Base-by-base conservation (phyloP, 805 yeast genomes). In the Lipomyces oligophaga region DNA sequence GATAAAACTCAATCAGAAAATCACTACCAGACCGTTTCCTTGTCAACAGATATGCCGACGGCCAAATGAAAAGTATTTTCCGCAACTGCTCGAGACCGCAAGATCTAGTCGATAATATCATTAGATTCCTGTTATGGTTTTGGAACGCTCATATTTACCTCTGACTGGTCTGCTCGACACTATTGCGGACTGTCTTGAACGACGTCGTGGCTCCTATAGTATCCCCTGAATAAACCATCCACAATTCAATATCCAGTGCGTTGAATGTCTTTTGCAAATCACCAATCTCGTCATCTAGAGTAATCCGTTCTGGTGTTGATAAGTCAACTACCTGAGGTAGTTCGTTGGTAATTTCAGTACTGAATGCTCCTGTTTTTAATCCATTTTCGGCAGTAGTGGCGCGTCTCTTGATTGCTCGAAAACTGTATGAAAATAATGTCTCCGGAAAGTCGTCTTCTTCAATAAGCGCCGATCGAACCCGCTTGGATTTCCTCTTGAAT, bases 191-290 rank as follows among this genome's bases (percentile, higher is more conserved):
- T n/a, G 21, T 30, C 16, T 32, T 15, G 33, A 39, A 39, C 21
- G 43, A 39, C 19, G 36, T 26, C 21, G 22, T 35, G 10, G 18
- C 19, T 22, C 43, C 36, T 24, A 31, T 22, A 3, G 15, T 31
- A 31, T 39, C 43, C 10, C 43, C 43, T 22, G 43, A 39, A n/a
- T 30, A 39, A 2, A 30, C 13, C 34, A 39, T 39, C 22, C 19
- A 39, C 28, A 39, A n/a, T 16, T 32, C 34, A 4, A 31, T 18
- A 15, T 39, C 43, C 28, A 39, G 18, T 4, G 43, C 43, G 1
- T 22, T 2, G 18, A 39, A 39, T 5, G 33, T 21, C 20, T 7
- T 18, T 20, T 31, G 31, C 16, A 32, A 2, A 15, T 21, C 15
- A 21, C 15, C 30, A n/a, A 39, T n/a, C 30, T 31, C n/a, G n/a